Evolutionary conservation across 2,329 filamentous ascomycete genomes (phyloP), one percentile per base, ranked within the genome.

Genomic region (Dactylellina cionopaga): DNA sequence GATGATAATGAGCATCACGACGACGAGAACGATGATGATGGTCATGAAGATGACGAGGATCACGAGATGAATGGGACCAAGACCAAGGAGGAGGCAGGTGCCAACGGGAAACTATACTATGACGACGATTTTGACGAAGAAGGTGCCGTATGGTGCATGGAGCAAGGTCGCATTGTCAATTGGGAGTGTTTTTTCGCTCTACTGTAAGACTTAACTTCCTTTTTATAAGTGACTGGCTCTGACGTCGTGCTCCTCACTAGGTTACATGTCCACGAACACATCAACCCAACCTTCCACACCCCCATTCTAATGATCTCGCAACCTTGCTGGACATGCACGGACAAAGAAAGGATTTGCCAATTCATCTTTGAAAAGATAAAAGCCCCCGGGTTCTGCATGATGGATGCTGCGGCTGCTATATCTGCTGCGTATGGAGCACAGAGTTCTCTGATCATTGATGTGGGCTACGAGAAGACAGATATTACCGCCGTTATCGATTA

Each of bases 301-400:
- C 93, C 95, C 1, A 92, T 99, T 75, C 85, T 98, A 80, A 87
- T 99, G 74, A 90, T 98, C 81, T 87, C 90, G 5, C 91, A 96
- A 76, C 93, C 95, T 2, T 89, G 89, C 76, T 99, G 95, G 94
- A 92, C 92, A 2, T 88, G 90, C 6, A 89, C 90, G 74, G 92
- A 97, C 80, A 90, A 90, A 79, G 94, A 98, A 81, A 87, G 86
- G 37, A 89, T 99, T 75, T 91, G 93, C 11, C 92, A 95, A 74
- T 99, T 96, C 83, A 88, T 98, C 75, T 99, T 99, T 78, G 95
- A 99, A 81, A 96, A 95, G 81, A 96, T 96, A 79, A 95, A 94
- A 82, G 95, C 92, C 0, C 95, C 95, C 0, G 92, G 92, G 0
- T 90, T 99, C 55, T 93, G 90, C 77, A 85, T 98, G 74, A 90